A percentile compares a stretch with the other conserved stretches of the same genome.
These are phyloP conservation scores for Boechera retrofracta DNA, from an alignment of 345 rosid genomes.

Conservation along the genomic window DNA sequence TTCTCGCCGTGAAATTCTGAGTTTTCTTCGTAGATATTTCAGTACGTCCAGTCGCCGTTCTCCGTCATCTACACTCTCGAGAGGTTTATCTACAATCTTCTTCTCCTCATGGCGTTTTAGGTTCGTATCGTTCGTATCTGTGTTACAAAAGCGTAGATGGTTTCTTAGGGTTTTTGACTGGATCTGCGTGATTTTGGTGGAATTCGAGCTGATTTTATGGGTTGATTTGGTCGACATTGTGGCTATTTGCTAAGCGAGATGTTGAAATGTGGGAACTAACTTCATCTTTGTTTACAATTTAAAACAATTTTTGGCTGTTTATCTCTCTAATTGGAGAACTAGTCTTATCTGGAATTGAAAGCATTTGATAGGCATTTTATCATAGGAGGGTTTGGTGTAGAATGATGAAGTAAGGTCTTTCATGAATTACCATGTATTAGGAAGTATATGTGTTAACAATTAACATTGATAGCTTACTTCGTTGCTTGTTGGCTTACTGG, in stretches of 20 bases:
- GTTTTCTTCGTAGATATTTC: background rate
- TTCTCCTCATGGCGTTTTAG: slow-evolving; percentile 40
- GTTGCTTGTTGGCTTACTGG: slow-evolving; percentile 2
- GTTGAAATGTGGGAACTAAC: slow-evolving; percentile 14
- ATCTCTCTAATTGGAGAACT: background rate
- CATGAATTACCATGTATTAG: background rate
- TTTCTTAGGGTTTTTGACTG: slow-evolving; percentile 29
- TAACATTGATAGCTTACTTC: background rate
- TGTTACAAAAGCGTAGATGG: slow-evolving; percentile 7
- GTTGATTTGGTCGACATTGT: slow-evolving; percentile 40
- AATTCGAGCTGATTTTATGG: background rate
- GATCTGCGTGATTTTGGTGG: slow-evolving; percentile 39
- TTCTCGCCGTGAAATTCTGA: slow-evolving; percentile 36
- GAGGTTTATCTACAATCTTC: slow-evolving; percentile 21
- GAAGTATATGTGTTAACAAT: background rate
- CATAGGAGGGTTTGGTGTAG: slow-evolving; percentile 10
- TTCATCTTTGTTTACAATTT: background rate
- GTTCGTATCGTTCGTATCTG: slow-evolving; percentile 28
- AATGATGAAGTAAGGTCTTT: slow-evolving; percentile 4
- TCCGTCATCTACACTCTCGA: slow-evolving; percentile 2
- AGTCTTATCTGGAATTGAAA: slow-evolving; percentile 12
- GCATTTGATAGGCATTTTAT: background rate
- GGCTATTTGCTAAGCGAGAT: slow-evolving; percentile 22
- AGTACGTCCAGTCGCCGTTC: background rate
- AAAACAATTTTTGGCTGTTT: background rate